Base-by-base conservation (phyloP, 2,329 filamentous ascomycete genomes). In the Pseudogymnoascus sp. region DNA sequence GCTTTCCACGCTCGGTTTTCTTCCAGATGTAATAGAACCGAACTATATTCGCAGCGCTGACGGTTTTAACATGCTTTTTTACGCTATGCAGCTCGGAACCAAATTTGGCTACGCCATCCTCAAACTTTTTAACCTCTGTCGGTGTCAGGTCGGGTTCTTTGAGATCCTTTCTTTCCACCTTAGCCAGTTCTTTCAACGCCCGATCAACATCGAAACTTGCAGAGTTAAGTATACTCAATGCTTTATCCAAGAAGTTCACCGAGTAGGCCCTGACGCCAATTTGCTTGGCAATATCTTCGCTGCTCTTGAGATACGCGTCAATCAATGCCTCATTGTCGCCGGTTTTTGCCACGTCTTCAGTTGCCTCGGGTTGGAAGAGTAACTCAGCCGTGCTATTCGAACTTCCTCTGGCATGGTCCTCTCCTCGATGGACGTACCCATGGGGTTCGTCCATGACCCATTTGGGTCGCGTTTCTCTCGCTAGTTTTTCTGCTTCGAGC, bases 21-120 rank as follows among this genome's bases (percentile, higher is more conserved):
- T 99, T 99, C 95, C 95, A 99, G 68, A 90, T 90, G 74, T 99
- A 99, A 76, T 97, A 99, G 73, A 90, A 96, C 3, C 95, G 89
- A 25, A 96, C 91, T 66, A 97, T 88, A 64, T 91, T 85, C 60
- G 88, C 87, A 66, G 92, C 87, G 42, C 85, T 86, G 68, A 95
- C 85, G 0, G 88, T 90, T 75, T 91, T 93, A 70, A 97, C 90
- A 74, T 96, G 90, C 68, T 89, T 87, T 67, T 88, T 91, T 65
- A 97, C 88, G 56, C 84, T 83, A 68, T 91, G 84, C 70, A 96
- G 86, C 76, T 99, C 95, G 0, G 93, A 97, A 21, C 95, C 95
- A 72, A 88, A 96, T 73, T 95, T 96, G 56, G 84, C 79, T 9
- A 99, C 90, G 42, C 85, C 95, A 72, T 97, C 93, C 72, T 97